Base-by-base conservation (phyloP, 2,329 filamentous ascomycete genomes). In the Dactylellina parvicollis region DNA sequence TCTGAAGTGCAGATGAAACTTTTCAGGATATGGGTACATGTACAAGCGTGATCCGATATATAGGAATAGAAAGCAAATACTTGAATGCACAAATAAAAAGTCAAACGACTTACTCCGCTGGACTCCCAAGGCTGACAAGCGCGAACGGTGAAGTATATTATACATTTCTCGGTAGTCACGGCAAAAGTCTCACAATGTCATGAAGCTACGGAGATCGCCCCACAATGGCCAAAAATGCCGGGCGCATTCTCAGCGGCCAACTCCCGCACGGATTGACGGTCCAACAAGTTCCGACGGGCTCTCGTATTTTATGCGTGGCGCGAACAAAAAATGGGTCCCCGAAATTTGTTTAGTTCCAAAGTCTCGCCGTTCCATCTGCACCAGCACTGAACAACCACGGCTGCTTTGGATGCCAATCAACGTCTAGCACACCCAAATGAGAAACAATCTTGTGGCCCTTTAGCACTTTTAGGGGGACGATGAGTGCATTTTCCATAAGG, bases 321-420 rank as follows among this genome's bases (percentile, higher is more conserved):
- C 24, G 28, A 18, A 20, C 12, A 49, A 16, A 38, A 60, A 50
- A 54, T 55, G 52, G 60, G 52, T 73, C 69, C 69, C 69, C 60
- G 60, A 73, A 66, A 60, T 65, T 60, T 73, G 69, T 36, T 66
- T 73, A 75, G 77, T 79, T 91, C 94, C 94, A 99, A 80, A 99
- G 82, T 78, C 94, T 88, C 82, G 92, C 91, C 12, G 91, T 96
- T 42, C 94, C 94, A 83, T 99, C 95, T 1, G 94, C 93, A 77
- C 95, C 95, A 49, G 93, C 94, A 83, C 91, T 96, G 59, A 96
- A 89, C 81, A 91, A 90, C 95, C 95, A 98, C 1, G 94, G 92
- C 81, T 98, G 92, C 75, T 86, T 87, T 4, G 92, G 92, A 83
- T 99, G 95, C 96, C 96, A 99, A 79, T 96, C 92, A 26, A 99